A percentile compares a stretch with the other conserved stretches of the same genome.
These are phyloP conservation scores for Phaeophleospora eucalypticola DNA, from an alignment of 2,329 filamentous ascomycete species.

Conservation along the genomic window DNA sequence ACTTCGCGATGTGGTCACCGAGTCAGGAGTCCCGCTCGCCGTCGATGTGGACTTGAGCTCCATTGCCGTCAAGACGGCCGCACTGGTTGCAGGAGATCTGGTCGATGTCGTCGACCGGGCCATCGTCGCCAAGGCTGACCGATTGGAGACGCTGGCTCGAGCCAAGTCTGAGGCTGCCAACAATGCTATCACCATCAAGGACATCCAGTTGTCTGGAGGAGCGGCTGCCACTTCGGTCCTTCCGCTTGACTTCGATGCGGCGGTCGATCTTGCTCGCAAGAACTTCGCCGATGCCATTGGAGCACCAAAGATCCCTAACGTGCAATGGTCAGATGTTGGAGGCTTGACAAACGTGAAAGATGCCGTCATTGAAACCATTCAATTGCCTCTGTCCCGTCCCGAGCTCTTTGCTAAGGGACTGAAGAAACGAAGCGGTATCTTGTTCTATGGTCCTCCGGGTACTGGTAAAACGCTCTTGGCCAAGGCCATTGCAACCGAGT, in stretches of 20 bases:
- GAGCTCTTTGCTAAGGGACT: slow-evolving; percentile 95
- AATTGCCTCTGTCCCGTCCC: slow-evolving; percentile 82
- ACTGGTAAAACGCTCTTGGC: slow-evolving; percentile 90
- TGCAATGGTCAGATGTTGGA: slow-evolving; percentile 93
- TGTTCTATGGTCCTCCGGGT: slow-evolving; percentile 87
- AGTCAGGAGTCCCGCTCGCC: slow-evolving; percentile 71
- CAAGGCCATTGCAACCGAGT: slow-evolving; percentile 90
- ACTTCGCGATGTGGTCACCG: slow-evolving; percentile 70
- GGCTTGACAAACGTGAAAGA: slow-evolving; percentile 92
- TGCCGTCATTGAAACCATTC: slow-evolving; percentile 94
- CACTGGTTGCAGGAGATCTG: slow-evolving; percentile 83
- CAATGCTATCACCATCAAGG: slow-evolving; percentile 56
- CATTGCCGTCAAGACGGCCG: slow-evolving; percentile 91
- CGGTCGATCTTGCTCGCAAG: slow-evolving; percentile 91
- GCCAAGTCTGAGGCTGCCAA: slow-evolving; percentile 36
- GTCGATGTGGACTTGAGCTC: slow-evolving; percentile 77
- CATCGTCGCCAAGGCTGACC: slow-evolving; percentile 67
- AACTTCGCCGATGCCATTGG: slow-evolving; percentile 98
- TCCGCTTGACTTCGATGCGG: slow-evolving; percentile 81
- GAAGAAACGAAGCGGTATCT: slow-evolving; percentile 92
- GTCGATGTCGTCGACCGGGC: slow-evolving; percentile 93
- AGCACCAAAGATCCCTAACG: slow-evolving; percentile 95
- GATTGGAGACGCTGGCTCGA: slow-evolving; percentile 68
- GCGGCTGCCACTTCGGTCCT: slow-evolving; percentile 72
- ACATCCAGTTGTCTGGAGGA: slow-evolving; percentile 85